Base-by-base conservation (phyloP, 768 basidiomycete genomes). In the Gautieria morchelliformis region DNA sequence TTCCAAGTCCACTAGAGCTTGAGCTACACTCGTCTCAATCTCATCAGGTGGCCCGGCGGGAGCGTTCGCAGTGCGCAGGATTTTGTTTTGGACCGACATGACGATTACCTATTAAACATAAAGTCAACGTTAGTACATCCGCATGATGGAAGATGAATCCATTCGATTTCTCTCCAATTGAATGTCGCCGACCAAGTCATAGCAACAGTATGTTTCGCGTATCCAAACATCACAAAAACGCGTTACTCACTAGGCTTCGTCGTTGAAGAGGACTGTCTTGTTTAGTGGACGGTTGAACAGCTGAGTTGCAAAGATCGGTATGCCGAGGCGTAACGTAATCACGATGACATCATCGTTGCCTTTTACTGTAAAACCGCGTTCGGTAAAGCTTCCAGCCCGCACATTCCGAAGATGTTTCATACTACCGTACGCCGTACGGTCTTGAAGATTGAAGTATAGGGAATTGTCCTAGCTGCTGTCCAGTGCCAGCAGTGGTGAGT, bases 1-100 rank as follows among this genome's bases (percentile, higher is more conserved):
- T 76, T 98, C 95, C 69, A 99, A 84, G 81, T 99, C 96, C 67
- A 97, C 73, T 65, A 99, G 78, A 54, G 96, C 93, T 77, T 98
- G 95, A 52, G 91, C 95, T 70, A 99, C 87, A 67, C 73, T 83
- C 63, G 78, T 84, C 76, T 98, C 95, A 41, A 84, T 89, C 72
- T 93, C 93, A 73, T 93, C 89, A 60, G 95, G 93, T 61, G 90
- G 67, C 22, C 88, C 86, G 61, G 75, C 80, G 61, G 95, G 94
- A 58, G 96, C 95, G 70, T 97, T 97, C 70, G 96, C 96, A 64
- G 91, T 90, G 68, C 96, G 90, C 67, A 85, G 77, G 70, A 99
- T 94, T 81, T 99, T 98, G 80, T 78, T 78, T 65, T 83, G 77
- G 70, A 82, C 65, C 66, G 88, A 89, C 87, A 90, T 90, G 70